A percentile compares a stretch with the other conserved stretches of the same genome.
phyloP scores from a whole-genome alignment of 768 basidiomycete species.

The Mycena kentingensis region DNA sequence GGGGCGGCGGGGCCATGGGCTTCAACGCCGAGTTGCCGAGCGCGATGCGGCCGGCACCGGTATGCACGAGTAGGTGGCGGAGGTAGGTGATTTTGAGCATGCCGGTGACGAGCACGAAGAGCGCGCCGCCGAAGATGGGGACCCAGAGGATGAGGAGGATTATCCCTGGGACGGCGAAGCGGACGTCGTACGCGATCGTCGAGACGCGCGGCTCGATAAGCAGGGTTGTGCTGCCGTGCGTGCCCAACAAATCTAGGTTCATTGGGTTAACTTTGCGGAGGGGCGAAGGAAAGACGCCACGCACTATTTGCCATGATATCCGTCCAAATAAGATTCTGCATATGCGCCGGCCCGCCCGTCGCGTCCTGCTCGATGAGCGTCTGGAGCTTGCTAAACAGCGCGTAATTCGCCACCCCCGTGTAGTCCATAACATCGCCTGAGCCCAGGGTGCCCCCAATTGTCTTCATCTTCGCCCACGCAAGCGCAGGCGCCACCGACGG shows the following conservation, averaged over 20 bases:
- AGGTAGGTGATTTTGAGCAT: conserved; percentile 16
- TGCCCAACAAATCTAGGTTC: conserved; percentile 18
- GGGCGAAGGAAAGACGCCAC: too few relatives aligned
- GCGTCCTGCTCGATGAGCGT: conserved; percentile 19
- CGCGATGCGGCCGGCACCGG: conserved; percentile 18
- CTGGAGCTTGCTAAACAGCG: conserved; percentile 17
- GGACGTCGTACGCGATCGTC: conserved; percentile 13
- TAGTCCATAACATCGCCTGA: conserved; percentile 16
- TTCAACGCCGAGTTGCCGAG: conserved; percentile 15
- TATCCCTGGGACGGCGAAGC: conserved; percentile 20
- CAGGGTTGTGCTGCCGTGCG: conserved; percentile 6
- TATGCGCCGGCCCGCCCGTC: conserved; percentile 10
- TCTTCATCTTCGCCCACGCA: conserved; percentile 7
- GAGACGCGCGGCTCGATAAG: conserved; percentile 9
- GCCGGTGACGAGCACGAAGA: conserved; percentile 11
- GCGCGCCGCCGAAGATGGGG: conserved; percentile 6
- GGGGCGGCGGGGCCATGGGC: conserved; percentile 3
- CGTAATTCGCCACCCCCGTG: conserved; percentile 13
- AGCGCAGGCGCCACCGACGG: conserved; percentile 8
- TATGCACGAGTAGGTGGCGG: conserved; percentile 22
- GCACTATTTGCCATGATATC: conserved; percentile 24
- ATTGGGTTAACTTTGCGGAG: too few relatives aligned
- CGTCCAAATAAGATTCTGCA: conserved; percentile 23
- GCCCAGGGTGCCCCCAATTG: neutral
- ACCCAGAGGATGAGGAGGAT: conserved; percentile 18